Evolutionary conservation across 1,284 basidiomycete species (phyloP).

Genomic region (Ustilago trichophora): DNA sequence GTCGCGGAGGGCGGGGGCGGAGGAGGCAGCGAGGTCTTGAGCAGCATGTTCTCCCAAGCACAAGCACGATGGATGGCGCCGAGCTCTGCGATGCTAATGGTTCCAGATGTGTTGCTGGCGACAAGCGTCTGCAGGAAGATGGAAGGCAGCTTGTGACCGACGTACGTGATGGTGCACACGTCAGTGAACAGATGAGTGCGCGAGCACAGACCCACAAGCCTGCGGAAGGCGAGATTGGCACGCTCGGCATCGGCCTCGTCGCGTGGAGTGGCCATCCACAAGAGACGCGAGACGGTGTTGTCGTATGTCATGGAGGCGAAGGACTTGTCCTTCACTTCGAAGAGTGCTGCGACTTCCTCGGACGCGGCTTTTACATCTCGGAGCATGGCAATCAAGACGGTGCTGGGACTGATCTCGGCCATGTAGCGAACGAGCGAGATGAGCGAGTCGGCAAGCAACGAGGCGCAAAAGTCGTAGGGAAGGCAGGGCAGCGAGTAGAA

Average conservation of each 20-base stretch:
- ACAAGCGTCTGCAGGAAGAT: conserved; percentile 74
- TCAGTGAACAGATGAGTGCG: conserved; percentile 86
- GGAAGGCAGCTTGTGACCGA: conserved; percentile 78
- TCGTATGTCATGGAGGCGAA: conserved; percentile 36
- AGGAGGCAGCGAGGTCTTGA: conserved; percentile 70
- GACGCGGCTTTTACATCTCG: conserved; percentile 78
- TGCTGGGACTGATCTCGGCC: conserved; percentile 82
- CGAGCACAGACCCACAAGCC: conserved; percentile 80
- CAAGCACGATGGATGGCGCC: conserved; percentile 84
- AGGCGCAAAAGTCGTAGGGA: conserved; percentile 87
- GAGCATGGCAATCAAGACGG: conserved; percentile 79
- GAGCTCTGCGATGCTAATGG: conserved; percentile 76
- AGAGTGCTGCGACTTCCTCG: conserved; percentile 77
- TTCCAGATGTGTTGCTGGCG: conserved; percentile 68
- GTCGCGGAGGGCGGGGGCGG: conserved; percentile 7
- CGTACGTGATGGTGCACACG: conserved; percentile 84
- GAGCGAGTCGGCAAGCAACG: conserved; percentile 81
- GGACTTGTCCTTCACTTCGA: conserved; percentile 67
- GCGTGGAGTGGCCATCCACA: conserved; percentile 35
- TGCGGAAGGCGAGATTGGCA: conserved; percentile 78
- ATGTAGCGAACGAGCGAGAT: conserved; percentile 87
- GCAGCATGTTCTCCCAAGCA: conserved; percentile 84
- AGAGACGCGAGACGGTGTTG: conserved; percentile 33
- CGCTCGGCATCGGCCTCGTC: conserved; percentile 68
- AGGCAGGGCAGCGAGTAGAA: conserved; percentile 85